Percentiles rank a stretch among this genome's conserved stretches.
phyloP scores from a whole-genome alignment of 176 grass and related monocot species.

The Urochloa ruziziensis region DNA sequence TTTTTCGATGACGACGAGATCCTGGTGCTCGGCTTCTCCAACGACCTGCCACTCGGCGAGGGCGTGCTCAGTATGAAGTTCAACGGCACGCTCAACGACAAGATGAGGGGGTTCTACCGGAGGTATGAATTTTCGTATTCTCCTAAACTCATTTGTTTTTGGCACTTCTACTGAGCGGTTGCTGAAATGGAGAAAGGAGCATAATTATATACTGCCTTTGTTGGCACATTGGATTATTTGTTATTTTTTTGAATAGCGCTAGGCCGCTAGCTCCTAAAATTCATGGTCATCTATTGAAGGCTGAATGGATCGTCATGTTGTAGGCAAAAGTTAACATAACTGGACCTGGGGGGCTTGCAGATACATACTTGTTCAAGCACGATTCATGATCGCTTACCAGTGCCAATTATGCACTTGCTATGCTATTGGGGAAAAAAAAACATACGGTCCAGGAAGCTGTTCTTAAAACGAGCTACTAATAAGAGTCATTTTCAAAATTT shows the following conservation, averaged over 20 bases:
- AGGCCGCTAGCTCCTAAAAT: not conserved
- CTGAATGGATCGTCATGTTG: not conserved
- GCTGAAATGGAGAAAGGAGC: not conserved
- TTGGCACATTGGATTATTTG: not conserved
- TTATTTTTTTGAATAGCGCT: not conserved
- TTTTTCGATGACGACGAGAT: conserved; percentile 58
- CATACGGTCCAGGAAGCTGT: not conserved
- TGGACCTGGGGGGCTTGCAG: not conserved
- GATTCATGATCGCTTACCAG: not conserved
- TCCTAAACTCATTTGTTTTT: not conserved
- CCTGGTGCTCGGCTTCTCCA: conserved; percentile 57
- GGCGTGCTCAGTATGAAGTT: conserved; percentile 61
- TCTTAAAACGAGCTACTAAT: not conserved
- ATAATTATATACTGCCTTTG: not conserved
- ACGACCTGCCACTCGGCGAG: conserved; percentile 44
- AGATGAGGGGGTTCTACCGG: conserved; percentile 80
- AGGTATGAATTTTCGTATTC: conserved; percentile 37
- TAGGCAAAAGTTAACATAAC: not conserved
- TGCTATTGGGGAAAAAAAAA: not conserved
- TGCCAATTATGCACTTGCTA: not conserved
- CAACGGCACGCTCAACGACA: conserved; percentile 59
- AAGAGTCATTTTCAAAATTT: not conserved
- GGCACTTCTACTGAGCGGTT: not conserved
- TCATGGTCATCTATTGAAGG: not conserved
- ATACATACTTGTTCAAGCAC: not conserved